Conservation (phyloP, 345 rosid genomes). For the Populus euphratica region DNA sequence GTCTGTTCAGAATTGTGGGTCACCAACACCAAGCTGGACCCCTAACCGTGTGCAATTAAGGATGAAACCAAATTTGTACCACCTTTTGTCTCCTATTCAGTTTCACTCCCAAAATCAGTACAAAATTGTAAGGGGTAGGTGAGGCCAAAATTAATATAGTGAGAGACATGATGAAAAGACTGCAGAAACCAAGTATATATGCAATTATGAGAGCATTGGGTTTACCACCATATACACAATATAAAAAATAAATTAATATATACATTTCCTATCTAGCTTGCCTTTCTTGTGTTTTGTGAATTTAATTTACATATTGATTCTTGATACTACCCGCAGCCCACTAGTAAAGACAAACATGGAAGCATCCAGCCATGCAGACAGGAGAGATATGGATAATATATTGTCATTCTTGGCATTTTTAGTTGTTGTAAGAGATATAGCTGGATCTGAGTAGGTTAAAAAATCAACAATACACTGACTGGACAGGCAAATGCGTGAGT, state of each 20-base stretch:
- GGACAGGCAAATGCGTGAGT: neutral
- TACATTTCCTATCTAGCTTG: neutral
- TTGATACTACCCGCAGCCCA: neutral
- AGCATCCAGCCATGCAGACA: neutral
- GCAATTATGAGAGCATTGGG: neutral
- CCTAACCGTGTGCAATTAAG: neutral
- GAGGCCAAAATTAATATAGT: neutral
- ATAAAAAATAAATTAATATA: neutral
- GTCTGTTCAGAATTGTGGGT: neutral
- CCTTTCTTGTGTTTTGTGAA: constrained; percentile 10
- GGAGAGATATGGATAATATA: neutral
- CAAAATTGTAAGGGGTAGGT: neutral
- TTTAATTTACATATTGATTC: neutral
- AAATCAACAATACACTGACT: neutral
- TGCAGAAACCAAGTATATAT: neutral
- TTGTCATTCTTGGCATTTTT: constrained; percentile 4
- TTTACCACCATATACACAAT: neutral
- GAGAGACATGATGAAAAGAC: neutral
- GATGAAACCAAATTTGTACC: neutral
- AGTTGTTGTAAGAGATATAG: neutral
- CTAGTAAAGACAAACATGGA: neutral
- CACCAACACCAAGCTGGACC: neutral
- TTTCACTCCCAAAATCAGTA: neutral
- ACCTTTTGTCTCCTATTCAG: neutral
- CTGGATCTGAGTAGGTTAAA: constrained; percentile 1